Percentiles rank a stretch among this genome's conserved stretches.
These are phyloP conservation scores for Rhytidiadelphus loreus DNA, from an alignment of 225 moss, liverwort and hornwort species.

Conservation along the genomic window DNA sequence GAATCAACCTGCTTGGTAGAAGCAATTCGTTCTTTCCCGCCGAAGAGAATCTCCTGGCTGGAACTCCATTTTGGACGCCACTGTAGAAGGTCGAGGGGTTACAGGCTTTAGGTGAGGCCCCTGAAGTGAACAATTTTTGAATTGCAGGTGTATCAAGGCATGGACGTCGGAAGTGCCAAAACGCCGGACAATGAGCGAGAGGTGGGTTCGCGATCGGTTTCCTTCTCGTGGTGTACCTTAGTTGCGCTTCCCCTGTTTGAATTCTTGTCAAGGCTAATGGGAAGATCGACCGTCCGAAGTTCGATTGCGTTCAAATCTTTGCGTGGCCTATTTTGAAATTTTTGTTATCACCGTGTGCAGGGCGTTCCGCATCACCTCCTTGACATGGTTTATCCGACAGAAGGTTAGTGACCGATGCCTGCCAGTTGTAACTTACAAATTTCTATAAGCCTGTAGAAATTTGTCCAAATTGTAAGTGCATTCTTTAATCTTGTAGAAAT, in stretches of 20 bases:
- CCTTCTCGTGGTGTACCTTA: neutral
- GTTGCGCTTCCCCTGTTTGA: neutral
- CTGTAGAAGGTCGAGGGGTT: neutral
- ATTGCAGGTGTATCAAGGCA: constrained; percentile 43
- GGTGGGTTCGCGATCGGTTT: constrained; percentile 17
- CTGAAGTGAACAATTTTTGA: neutral
- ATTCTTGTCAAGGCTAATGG: neutral
- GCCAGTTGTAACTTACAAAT: neutral
- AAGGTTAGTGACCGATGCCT: constrained; percentile 18
- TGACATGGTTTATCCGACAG: constrained; percentile 38
- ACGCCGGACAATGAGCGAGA: constrained; percentile 33
- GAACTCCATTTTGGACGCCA: neutral
- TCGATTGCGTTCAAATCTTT: neutral
- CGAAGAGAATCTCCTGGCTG: neutral
- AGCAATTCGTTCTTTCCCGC: neutral
- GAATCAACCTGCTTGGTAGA: neutral
- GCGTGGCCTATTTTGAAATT: neutral
- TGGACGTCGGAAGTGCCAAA: constrained; percentile 52
- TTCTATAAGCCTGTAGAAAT: neutral
- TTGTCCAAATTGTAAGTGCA: neutral
- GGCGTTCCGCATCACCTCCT: constrained; percentile 40
- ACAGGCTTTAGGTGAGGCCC: neutral
- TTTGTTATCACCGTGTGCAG: neutral
- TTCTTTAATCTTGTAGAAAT: neutral
- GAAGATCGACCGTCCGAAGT: neutral